Conservation (phyloP, 371 early-diverging fungal species). For the Nosema muscidifuracis region DNA sequence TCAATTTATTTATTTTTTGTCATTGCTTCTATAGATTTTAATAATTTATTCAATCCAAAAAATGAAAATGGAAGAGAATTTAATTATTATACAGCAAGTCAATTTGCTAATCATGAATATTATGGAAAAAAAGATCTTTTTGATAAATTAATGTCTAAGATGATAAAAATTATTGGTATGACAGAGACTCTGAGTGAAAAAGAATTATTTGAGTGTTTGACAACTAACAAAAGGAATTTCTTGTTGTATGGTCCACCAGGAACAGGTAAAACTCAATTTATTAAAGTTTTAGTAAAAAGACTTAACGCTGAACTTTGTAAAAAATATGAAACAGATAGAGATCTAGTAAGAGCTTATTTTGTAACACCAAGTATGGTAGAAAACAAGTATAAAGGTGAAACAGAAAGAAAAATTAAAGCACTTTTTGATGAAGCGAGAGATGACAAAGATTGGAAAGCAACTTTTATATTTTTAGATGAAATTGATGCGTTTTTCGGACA, state of each 20-base stretch:
- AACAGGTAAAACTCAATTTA: constrained; percentile 59
- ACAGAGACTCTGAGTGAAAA: not conserved
- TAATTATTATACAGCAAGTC: not conserved
- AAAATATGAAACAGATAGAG: not conserved
- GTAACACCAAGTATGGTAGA: constrained; percentile 41
- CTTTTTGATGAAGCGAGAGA: constrained; percentile 41
- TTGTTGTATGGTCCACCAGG: constrained; percentile 58
- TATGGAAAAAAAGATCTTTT: not conserved
- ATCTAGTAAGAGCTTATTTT: constrained; percentile 25
- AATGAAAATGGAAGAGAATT: no score
- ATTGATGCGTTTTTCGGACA: constrained; percentile 47
- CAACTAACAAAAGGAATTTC: constrained; percentile 12
- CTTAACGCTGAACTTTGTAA: constrained; percentile 30
- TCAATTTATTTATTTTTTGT: no score
- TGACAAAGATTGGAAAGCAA: constrained; percentile 29
- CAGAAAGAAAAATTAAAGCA: constrained; percentile 33
- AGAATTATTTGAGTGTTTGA: not conserved
- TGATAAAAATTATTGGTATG: not conserved
- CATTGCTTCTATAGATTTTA: no score
- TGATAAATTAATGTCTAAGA: not conserved
- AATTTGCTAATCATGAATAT: not conserved
- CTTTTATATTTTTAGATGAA: constrained; percentile 56
- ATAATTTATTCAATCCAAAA: no score
- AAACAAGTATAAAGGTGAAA: constrained; percentile 56
- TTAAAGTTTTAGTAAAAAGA: constrained; percentile 35